Base-by-base conservation (phyloP, 2,329 filamentous ascomycete species). In the Leptographium lundbergii region DNA sequence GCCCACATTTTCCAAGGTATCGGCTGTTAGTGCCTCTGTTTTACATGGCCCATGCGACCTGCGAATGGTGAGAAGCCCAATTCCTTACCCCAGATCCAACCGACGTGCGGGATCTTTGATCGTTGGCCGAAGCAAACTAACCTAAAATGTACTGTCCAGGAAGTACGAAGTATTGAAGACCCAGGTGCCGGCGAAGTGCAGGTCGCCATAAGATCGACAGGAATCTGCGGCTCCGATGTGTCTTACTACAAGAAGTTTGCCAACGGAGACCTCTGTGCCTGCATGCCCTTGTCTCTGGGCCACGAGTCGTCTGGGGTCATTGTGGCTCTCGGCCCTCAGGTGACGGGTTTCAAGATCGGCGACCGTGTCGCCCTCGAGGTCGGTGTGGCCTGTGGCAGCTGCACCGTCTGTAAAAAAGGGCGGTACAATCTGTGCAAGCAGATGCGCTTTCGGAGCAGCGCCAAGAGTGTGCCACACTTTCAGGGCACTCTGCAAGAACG, bases 161-260 rank as follows among this genome's bases (percentile, higher is more conserved):
- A 83, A 69, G 69, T 70, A 50, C 73, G 78, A 66, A 75, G 60
- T 45, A 75, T 83, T 42, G 73, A 76, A 52, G 72, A 74, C 10
- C 78, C 78, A 7, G 69, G 66, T 27, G 63, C 66, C 29, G 78
- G 76, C 58, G 83, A 87, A 67, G 75, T 88, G 59, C 85, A 87
- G 70, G 77, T 87, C 65, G 77, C 81, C 64, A 76, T 88, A 69
- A 81, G 80, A 65, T 78, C 81, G 7, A 87, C 85, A 27, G 84
- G 85, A 45, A 83, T 88, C 65, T 88, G 85, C 69, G 85, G 85
- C 59, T 87, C 83, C 9, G 85, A 88, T 69, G 80, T 87, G 58
- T 82, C 82, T 57, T 88, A 88, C 70, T 88, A 86, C 74, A 86
- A 81, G 69, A 86, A 86, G 66, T 87, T 86, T 67, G 82, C 83